Evolutionary conservation across 108 stramenopile species (phyloP), one percentile per base, ranked within the genome.

Genomic region (Skeletonema grethae): DNA sequence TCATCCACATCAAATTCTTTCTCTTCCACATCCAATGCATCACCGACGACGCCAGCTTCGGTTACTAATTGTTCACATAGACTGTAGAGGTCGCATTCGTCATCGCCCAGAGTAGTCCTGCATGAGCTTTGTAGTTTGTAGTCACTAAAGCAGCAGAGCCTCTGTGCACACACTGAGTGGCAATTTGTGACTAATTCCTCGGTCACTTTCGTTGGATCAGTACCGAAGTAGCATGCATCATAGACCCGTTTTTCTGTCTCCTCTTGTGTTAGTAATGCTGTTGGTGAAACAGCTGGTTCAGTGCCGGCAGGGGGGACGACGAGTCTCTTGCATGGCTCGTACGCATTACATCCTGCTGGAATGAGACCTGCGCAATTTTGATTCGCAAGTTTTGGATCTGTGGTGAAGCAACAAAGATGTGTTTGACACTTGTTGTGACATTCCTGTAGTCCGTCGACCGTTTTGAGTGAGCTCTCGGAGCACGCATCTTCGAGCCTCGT

Each of bases 371-470:
- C 46, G 28, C 68, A 69, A 69, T 69, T 57, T 57, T 69, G 38
- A 22, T 18, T 56, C 16, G 67, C 48, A 13, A 57, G 53, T 18
- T 20, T 36, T 20, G 57, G 5, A 59, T 69, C 68, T 3, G 57
- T 58, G 18, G 68, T 69, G 57, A 69, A 69, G 57, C 68, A 69
- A 20, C 68, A 69, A 11, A 69, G 68, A 39, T 69, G 68, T 13
- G 68, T 46, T 59, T 69, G 68, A 22, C 68, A 69, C 43, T 58
- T 69, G 58, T 41, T 69, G 24, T 69, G 68, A 39, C 68, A 69
- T 39, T 7, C 10, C 45, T 31, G 30, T 41, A 69, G 9, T n/a
- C 68, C 68, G 2, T 60, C 43, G 20, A 69, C 24, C 15, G 68
- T 69, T 60, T 69, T 69, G 13, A 69, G 36, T 2, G 68, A 60